Base-by-base conservation (phyloP, 495 filamentous ascomycete genomes). In the Tricharina praecox region DNA sequence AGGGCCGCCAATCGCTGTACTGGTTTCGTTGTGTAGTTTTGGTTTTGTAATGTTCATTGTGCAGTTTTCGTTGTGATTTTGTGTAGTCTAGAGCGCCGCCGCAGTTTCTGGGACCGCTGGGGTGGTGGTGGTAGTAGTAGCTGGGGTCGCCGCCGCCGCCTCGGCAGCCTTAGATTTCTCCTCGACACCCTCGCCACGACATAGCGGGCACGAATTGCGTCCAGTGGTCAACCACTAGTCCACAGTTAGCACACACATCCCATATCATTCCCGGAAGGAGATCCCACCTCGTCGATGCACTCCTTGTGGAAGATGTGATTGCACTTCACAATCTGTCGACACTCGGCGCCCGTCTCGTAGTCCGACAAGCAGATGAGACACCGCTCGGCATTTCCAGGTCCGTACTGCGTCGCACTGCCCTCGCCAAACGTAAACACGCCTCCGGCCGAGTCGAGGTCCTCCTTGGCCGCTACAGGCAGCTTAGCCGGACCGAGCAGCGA, bases 161-260 rank as follows among this genome's bases (percentile, higher is more conserved):
- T 32, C 37, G 1, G 37, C 37, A 16, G 40, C 40, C 23, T 48
- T 48, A 1, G 45, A 32, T 26, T 69, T 70, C 55, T 76, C 73
- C 45, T 71, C 68, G n/a, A 85, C 80, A 21, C 80, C 80, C 60
- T 81, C 74, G 23, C 77, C 76, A 52, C 80, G 67, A 58, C 80
- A 85, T 1, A 85, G 68, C 21, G 80, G 80, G 49, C 80, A 85
- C 1, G 80, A 85, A 60, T 85, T 85, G 50, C 80, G 78, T 32
- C 81, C 80, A 20, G 79, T 82, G 18, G 79, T 85, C 15, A 85
- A 66, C 80, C 80, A 85, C 80, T 84, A 48, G 37, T 44, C 50
- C 32, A 61, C 40, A 21, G 50, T 47, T 13, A 42, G 23, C 36
- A 9, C 10, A 42, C 20, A 23, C 21, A 35, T 30, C 28, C 38